Conservation (phyloP, 164 flowering plant species). For the Stephania yunnanensis region DNA sequence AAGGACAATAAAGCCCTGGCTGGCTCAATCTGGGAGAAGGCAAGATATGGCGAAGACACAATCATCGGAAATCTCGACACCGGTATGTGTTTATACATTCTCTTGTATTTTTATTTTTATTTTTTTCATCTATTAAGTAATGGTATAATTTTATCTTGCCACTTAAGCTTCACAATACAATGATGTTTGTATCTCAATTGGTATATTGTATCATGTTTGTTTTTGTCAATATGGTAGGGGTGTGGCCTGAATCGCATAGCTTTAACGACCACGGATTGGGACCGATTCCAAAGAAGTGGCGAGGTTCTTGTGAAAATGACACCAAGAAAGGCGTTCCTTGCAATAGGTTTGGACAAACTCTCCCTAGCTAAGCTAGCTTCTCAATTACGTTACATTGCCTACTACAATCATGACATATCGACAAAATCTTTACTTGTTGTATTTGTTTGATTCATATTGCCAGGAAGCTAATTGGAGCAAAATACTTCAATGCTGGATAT, state of each 20-base stretch:
- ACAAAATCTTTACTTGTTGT: neutral
- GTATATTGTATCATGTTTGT: slow-evolving; percentile 15
- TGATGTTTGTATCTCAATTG: slow-evolving; percentile 14
- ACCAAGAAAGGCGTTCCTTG: slow-evolving; percentile 32
- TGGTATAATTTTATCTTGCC: neutral
- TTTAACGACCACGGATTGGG: slow-evolving; percentile 56
- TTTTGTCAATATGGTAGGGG: slow-evolving; percentile 32
- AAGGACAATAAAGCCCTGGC: slow-evolving; percentile 21
- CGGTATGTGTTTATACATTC: slow-evolving; percentile 27
- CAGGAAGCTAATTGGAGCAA: slow-evolving; percentile 22
- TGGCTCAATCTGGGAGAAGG: slow-evolving; percentile 51
- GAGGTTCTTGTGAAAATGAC: slow-evolving; percentile 46
- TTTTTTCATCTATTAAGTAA: neutral
- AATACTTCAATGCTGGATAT: slow-evolving; percentile 22
- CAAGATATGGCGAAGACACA: slow-evolving; percentile 59
- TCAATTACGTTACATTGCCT: neutral
- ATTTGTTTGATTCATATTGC: neutral
- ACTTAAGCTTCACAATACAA: neutral
- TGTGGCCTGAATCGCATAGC: slow-evolving; percentile 78
- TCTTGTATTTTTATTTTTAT: neutral
- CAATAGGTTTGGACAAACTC: slow-evolving; percentile 32
- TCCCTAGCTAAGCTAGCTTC: no score
- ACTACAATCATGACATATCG: neutral
- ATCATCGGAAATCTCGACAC: slow-evolving; percentile 72
- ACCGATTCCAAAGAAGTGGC: slow-evolving; percentile 64